Percentiles rank a stretch among this genome's conserved stretches.
Evolutionary conservation across 2,329 filamentous ascomycete genomes (phyloP).

Genomic region (Aspergillus puulaauensis): DNA sequence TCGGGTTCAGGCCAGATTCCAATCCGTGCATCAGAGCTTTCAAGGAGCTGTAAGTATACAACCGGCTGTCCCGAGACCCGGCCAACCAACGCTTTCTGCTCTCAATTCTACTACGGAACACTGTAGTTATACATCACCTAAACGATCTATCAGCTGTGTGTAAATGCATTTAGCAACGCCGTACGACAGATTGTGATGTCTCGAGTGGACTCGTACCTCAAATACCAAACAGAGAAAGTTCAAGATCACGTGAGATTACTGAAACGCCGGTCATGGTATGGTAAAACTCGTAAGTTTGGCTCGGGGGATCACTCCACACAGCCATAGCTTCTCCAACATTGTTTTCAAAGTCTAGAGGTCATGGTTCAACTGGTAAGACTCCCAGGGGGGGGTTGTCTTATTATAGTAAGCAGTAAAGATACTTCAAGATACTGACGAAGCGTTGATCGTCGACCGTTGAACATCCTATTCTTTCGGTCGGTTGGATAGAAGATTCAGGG

Average conservation of each 20-base stretch:
- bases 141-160: neutral
- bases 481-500: neutral
- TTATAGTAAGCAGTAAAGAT: neutral
- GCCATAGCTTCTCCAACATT: neutral
- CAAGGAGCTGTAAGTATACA: neutral
- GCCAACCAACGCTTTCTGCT: neutral
- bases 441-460: neutral
- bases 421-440: neutral
- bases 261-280: slow-evolving; percentile 5
- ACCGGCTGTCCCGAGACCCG: neutral
- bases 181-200: neutral
- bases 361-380: neutral
- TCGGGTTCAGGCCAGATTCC: neutral
- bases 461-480: neutral
- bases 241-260: neutral
- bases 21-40: neutral
- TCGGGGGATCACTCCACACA: neutral
- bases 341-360: neutral
- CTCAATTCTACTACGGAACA: neutral
- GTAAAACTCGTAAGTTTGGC: neutral
- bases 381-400: neutral
- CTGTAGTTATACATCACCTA: neutral
- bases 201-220: neutral
- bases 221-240: neutral
- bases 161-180: neutral